Percentiles rank a stretch among this genome's conserved stretches.
Conservation (phyloP, 306 rosid species). For the Malus asiatica region DNA sequence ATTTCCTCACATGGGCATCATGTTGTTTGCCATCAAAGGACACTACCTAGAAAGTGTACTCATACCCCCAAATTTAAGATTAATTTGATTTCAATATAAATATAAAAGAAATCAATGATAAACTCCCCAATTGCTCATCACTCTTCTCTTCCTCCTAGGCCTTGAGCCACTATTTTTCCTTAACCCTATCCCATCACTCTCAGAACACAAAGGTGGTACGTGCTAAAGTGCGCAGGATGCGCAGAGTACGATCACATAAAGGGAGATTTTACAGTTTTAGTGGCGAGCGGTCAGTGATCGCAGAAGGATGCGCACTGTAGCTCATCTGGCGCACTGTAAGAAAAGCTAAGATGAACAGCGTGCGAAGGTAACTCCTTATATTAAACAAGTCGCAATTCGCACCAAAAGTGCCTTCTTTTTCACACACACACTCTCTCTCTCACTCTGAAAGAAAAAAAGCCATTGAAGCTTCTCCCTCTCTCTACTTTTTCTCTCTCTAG, state of each 20-base stretch:
- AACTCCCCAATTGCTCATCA: constrained; percentile 7
- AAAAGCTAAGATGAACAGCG: constrained; percentile 25
- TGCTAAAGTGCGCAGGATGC: constrained; percentile 31
- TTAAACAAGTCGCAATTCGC: constrained; percentile 15
- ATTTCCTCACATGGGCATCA: constrained; percentile 55
- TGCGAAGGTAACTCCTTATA: constrained; percentile 16
- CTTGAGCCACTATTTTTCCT: constrained; percentile 8
- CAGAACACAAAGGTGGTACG: not conserved
- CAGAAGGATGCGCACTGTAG: constrained; percentile 16
- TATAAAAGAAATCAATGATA: constrained; percentile 8
- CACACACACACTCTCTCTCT: not conserved
- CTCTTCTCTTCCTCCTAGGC: constrained; percentile 1
- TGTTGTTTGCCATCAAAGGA: constrained; percentile 75
- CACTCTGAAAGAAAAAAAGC: not conserved
- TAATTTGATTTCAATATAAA: constrained; percentile 7
- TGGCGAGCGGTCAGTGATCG: not conserved
- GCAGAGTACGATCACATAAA: constrained; percentile 2
- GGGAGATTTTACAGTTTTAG: not conserved
- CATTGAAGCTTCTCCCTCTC: constrained; percentile 2
- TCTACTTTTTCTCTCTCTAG: constrained; percentile 22
- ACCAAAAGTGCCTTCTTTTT: constrained; percentile 22
- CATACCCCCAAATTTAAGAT: constrained; percentile 31
- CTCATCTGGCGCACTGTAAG: constrained; percentile 9
- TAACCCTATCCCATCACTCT: not conserved
- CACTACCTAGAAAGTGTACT: constrained; percentile 62